Conservation (phyloP, 352 stramenopile genomes). For the Blastocystis sp. region DNA sequence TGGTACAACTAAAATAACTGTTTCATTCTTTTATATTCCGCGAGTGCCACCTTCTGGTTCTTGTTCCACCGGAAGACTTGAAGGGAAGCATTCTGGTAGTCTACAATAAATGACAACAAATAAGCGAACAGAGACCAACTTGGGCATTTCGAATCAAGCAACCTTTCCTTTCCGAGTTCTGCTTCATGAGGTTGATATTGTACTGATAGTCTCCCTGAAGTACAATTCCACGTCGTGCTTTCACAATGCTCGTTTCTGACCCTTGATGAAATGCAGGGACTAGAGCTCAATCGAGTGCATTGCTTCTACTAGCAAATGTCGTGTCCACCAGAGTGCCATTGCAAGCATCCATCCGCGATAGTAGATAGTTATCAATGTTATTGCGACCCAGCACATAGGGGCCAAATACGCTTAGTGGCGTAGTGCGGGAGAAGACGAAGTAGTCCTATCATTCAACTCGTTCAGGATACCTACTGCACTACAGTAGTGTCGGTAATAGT, state of each 20-base stretch:
- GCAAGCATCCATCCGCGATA: background rate
- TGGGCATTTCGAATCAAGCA: conserved; percentile 1
- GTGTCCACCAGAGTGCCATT: conserved; percentile 5
- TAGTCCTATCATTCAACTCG: background rate
- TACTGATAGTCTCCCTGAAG: background rate
- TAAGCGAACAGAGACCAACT: background rate
- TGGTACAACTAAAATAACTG: too few species aligned
- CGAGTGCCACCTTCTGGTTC: background rate
- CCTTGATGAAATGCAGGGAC: conserved; percentile 17
- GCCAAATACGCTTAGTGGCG: background rate
- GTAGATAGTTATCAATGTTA: conserved; percentile 20
- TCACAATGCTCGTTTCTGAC: background rate
- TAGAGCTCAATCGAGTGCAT: background rate
- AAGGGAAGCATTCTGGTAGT: background rate
- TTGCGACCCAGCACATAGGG: background rate
- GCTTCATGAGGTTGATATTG: conserved; percentile 6
- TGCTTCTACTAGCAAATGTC: background rate
- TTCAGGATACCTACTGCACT: background rate
- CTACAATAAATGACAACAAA: background rate
- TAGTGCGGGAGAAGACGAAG: background rate
- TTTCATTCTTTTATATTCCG: too few species aligned
- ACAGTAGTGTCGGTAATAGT: background rate
- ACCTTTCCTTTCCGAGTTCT: background rate
- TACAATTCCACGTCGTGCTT: background rate
- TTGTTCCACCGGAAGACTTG: background rate